A percentile compares a stretch with the other conserved stretches of the same genome.
phyloP scores from a whole-genome alignment of 352 stramenopile species.

The Stramenopiles sp. region DNA sequence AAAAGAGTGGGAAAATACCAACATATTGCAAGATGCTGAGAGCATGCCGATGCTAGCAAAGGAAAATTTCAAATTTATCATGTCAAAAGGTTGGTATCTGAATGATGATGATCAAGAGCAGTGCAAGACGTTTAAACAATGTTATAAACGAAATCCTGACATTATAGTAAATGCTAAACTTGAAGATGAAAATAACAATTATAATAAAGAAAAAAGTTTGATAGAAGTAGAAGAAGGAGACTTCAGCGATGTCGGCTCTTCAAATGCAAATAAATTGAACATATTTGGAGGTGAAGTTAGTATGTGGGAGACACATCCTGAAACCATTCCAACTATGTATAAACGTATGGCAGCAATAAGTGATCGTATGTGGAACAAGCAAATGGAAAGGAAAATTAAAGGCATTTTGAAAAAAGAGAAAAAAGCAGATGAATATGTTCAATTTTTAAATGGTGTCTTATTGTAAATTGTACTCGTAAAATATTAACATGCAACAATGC shows the following conservation, averaged over 20 bases:
- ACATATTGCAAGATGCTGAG: not conserved
- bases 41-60: not conserved
- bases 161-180: not conserved
- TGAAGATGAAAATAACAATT: not conserved
- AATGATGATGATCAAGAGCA: not conserved
- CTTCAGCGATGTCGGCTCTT: not conserved
- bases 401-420: not conserved
- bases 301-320: not conserved
- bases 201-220: no score
- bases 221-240: not conserved
- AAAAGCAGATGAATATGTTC: not conserved
- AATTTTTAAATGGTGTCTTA: not conserved
- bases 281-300: not conserved
- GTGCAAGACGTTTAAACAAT: not conserved
- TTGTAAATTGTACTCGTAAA: no score
- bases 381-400: not conserved
- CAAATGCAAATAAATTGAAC: not conserved
- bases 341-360: not conserved
- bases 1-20: not conserved
- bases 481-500: no score
- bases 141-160: not conserved
- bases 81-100: not conserved
- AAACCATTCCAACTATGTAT: not conserved
- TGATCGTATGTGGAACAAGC: not conserved
- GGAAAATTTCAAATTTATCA: not conserved